Conservation (phyloP, 148 eudicot species). For the Vaccinium myrtillus region DNA sequence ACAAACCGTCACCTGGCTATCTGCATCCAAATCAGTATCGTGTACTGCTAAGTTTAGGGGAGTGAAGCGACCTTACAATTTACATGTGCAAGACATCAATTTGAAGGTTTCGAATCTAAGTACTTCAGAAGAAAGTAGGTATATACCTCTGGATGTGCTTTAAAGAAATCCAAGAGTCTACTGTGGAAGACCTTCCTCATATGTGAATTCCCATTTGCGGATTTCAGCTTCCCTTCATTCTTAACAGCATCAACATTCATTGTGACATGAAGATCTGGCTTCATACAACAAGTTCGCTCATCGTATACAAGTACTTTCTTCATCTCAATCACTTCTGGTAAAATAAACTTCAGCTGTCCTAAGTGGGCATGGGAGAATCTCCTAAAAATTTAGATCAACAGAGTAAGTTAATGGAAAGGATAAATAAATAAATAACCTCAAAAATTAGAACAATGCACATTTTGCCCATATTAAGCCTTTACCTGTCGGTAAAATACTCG, state of each 20-base stretch:
- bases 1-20: too few relatives aligned
- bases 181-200: conserved; percentile 53
- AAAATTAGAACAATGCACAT: not conserved
- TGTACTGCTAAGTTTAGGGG: too few relatives aligned
- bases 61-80: not conserved
- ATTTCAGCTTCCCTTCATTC: conserved; percentile 32
- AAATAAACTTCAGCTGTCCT: conserved; percentile 72
- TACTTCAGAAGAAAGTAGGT: not conserved
- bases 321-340: conserved; percentile 65
- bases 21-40: too few relatives aligned
- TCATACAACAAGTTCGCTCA: conserved; percentile 66
- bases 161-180: conserved; percentile 42
- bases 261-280: conserved; percentile 60
- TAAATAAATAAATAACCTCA: not conserved
- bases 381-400: conserved; percentile 39
- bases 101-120: not conserved
- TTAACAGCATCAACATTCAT: conserved; percentile 44
- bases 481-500: conserved; percentile 68
- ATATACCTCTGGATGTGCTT: conserved; percentile 62
- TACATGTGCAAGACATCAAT: conserved; percentile 21
- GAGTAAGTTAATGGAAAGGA: not conserved
- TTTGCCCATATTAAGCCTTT: not conserved
- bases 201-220: conserved; percentile 32
- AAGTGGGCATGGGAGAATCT: conserved; percentile 64
- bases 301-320: conserved; percentile 60